Evolutionary conservation across 163 green algal species (phyloP), one percentile per base, ranked within the genome.

Genomic region (Chlamydomonas reinhardtii): DNA sequence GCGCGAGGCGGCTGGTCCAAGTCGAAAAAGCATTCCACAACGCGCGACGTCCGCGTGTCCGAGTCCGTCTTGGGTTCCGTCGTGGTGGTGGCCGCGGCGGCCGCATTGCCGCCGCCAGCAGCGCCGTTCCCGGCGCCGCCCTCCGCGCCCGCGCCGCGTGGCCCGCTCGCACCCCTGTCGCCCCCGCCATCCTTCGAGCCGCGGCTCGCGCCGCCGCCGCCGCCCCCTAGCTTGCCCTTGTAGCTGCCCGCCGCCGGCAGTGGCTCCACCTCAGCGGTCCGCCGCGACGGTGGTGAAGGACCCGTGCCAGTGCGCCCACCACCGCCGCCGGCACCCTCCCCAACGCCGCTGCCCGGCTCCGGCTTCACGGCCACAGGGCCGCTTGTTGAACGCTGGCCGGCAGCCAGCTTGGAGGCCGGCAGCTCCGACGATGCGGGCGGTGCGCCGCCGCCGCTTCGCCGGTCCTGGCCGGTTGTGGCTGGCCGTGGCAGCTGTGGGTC

Each of bases 61-160:
- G 80, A 86, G 70, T 86, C 80, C 22, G 80, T 86, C 56, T 86
- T 86, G 11, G 80, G 80, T 25, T 86, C 80, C 16, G 80, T 86
- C 9, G 80, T 86, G 8, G 80, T 86, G 34, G 69, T 74, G 69
- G 24, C 69, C 4, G 69, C 69, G 4, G 9, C 35, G 54, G 69
- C 20, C 48, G 66, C 19, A 69, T 70, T 34, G 39, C 8, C 39
- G 39, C 8, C 5, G 69, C 37, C 79, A 25, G 52, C 29, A 3
- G 52, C 52, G 24, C 32, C 78, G 2, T 54, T 68, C 20, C 48
- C 64, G 2, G 29, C 64, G 0, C 20, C 65, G 39, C 32, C 80
- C 14, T 25, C 59, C 22, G 27, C 56, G 12, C 12, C 48, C 16
- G 66, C 56, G 20, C 73, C 12, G 32, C 80, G 54, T 17, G 56